These are phyloP conservation scores for Polysphondylium violaceum DNA, from an alignment of 78 protist species.

Conservation along the genomic window DNA sequence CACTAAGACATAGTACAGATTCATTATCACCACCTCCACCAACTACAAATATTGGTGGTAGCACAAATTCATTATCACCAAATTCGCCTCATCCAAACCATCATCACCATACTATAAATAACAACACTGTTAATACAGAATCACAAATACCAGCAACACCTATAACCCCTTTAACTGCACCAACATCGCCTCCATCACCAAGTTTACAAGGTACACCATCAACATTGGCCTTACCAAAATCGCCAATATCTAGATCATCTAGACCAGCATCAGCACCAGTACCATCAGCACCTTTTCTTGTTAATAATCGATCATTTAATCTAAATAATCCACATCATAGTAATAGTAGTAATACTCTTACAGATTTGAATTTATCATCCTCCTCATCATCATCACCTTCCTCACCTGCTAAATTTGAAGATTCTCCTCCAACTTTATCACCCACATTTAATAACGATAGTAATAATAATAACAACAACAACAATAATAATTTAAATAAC, in stretches of 20 bases:
- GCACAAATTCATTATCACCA: neutral
- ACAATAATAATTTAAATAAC: neutral
- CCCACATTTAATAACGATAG: constrained; percentile 10
- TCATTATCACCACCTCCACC: constrained; percentile 51
- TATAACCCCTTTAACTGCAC: constrained; percentile 15
- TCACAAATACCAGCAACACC: constrained; percentile 27
- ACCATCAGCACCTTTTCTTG: constrained; percentile 57
- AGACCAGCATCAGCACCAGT: constrained; percentile 74
- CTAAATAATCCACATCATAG: neutral
- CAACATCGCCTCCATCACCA: constrained; percentile 38
- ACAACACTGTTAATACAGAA: too few relatives aligned
- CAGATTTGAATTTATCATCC: constrained; percentile 36
- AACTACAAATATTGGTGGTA: neutral
- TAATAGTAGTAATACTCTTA: neutral
- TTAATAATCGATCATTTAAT: constrained; percentile 16
- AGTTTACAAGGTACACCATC: too few relatives aligned
- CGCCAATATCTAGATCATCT: constrained; percentile 47
- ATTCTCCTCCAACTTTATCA: constrained; percentile 27
- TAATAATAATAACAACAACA: constrained; percentile 11
- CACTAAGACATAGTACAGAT: constrained; percentile 58
- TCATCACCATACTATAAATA: constrained; percentile 38
- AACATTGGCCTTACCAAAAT: constrained; percentile 49
- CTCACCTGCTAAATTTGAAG: constrained; percentile 29
- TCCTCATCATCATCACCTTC: constrained; percentile 41
- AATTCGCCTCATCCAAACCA: constrained; percentile 5